Percentiles rank a stretch among this genome's conserved stretches.
phyloP scores from a whole-genome alignment of 306 rosid species.

The Purshia tridentata region DNA sequence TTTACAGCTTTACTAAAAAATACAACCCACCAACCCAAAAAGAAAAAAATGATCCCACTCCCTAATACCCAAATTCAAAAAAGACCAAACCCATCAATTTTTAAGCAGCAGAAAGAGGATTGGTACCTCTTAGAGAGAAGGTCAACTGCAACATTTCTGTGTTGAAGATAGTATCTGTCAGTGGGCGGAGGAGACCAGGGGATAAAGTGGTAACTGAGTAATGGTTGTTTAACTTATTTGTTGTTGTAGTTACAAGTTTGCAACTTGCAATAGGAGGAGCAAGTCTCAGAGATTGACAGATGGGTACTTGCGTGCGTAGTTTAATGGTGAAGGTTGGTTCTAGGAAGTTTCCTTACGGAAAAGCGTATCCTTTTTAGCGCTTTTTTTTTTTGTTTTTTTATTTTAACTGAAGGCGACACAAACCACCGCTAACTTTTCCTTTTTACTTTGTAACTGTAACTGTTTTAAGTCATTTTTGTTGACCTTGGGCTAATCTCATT shows the following conservation, averaged over 20 bases:
- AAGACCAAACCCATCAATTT: neutral
- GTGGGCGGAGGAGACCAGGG: neutral
- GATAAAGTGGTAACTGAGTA: neutral
- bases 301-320: neutral
- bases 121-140: conserved; percentile 4
- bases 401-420: neutral
- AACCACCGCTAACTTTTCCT: neutral
- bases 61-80: neutral
- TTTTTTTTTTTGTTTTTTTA: neutral
- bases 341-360: neutral
- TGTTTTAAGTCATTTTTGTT: too few species aligned
- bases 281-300: neutral
- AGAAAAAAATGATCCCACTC: neutral
- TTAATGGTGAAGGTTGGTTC: conserved; percentile 8
- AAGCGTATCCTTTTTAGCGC: neutral
- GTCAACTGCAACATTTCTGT: neutral
- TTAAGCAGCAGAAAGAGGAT: neutral
- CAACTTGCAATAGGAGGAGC: neutral
- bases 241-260: neutral
- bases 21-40: too few species aligned
- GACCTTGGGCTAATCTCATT: too few species aligned
- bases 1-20: neutral
- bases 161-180: neutral
- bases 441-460: neutral
- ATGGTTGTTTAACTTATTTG: neutral